phyloP scores from a whole-genome alignment of 2,329 filamentous ascomycete species.

The Epichloe aotearoae region DNA sequence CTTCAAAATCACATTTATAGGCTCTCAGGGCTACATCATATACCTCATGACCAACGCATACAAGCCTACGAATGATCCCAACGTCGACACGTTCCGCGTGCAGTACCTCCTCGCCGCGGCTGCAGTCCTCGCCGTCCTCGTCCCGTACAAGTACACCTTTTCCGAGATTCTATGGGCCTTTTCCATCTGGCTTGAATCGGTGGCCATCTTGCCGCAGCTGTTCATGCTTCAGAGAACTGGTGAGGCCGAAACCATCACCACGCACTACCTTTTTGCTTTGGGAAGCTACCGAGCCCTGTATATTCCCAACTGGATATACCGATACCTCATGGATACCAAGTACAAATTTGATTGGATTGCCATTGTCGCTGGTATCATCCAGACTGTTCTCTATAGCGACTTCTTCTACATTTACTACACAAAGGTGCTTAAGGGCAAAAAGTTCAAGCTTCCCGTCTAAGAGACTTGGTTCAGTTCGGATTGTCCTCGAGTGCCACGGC shows the following conservation, averaged over 20 bases:
- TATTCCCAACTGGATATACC: conserved; percentile 97
- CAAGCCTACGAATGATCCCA: conserved; percentile 94
- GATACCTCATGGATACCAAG: conserved; percentile 62
- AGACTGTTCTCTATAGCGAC: conserved; percentile 93
- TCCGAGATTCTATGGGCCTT: conserved; percentile 94
- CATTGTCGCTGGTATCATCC: conserved; percentile 76
- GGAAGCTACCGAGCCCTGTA: conserved; percentile 87
- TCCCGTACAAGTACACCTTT: conserved; percentile 72
- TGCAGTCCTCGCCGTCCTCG: conserved; percentile 62
- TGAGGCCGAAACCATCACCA: conserved; percentile 98
- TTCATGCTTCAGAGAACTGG: conserved; percentile 98
- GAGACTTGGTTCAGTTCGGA: background rate
- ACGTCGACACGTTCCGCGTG: conserved; percentile 93
- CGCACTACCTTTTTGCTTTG: conserved; percentile 90
- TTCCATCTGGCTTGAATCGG: conserved; percentile 93
- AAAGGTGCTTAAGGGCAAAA: conserved; percentile 82
- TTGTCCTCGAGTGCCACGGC: background rate
- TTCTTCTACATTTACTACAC: conserved; percentile 99
- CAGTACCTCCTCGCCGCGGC: conserved; percentile 83
- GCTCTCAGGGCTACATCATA: conserved; percentile 80
- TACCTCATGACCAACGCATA: conserved; percentile 97
- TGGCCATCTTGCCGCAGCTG: conserved; percentile 91
- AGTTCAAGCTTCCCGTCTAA: conserved; percentile 75
- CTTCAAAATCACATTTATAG: conserved; percentile 94
- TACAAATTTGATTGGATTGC: conserved; percentile 75